Base-by-base conservation (phyloP, 495 filamentous ascomycete species). In the Platismatia glauca region DNA sequence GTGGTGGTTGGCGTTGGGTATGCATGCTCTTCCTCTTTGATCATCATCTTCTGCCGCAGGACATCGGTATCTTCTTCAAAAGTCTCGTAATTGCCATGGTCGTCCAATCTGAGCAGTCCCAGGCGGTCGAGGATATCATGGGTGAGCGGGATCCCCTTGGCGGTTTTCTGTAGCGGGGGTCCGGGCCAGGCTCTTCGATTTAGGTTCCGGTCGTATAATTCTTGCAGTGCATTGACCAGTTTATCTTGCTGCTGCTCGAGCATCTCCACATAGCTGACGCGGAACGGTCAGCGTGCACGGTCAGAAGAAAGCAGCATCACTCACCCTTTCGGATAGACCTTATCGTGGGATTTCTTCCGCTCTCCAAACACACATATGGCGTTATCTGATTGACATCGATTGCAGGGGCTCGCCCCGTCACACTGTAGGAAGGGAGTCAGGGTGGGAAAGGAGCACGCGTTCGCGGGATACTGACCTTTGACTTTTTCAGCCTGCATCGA, bases 231-330 rank as follows among this genome's bases (percentile, higher is more conserved):
- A 48, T 83, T 71, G 55, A 87, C 83, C 4, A 88, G 75, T 73
- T 85, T 85, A 13, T 71, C 68, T 72, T 86, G 84, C 74, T 88
- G 84, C 65, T 86, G 82, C 65, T 88, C 85, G n/a, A 88, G 80
- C 81, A 87, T 85, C 67, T 88, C 85, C 39, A 86, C 84, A 63
- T 86, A 87, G 68, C 84, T 86, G 56, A 6, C 3, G 3, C 22
- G 33, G n/a, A 35, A 29, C 16, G 22, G 29, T 65, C 57, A 66
- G 41, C 55, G 15, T 31, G 13, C 16, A 31, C 29, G 20, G 39
- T 16, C 61, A 43, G 48, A 58, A 41, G 20, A 22, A 35, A 43
- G 57, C 29, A 64, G 29, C 57, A 59, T 55, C 55, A 44, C 81
- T 74, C 69, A 85, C 82, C 82, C 82, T 72, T 84, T 84, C 15